Evolutionary conservation across 2,329 filamentous ascomycete genomes (phyloP), one percentile per base, ranked within the genome.

Genomic region (Grosmannia huntii): DNA sequence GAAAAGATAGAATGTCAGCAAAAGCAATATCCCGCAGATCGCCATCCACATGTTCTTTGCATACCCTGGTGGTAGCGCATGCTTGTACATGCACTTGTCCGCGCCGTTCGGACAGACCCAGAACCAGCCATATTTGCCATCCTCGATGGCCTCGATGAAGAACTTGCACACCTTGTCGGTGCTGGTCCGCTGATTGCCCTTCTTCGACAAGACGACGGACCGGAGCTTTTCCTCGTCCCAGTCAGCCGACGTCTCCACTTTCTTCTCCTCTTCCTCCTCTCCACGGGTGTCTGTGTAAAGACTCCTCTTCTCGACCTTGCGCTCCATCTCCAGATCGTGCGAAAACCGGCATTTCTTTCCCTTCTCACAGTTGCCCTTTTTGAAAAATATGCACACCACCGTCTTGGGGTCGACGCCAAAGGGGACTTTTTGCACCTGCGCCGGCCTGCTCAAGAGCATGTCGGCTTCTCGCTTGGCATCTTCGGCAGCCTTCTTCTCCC

Each of bases 131-230:
- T 99, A 99, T 74, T 97, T 99, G 67, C 90, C 89, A 69, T 99
- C 94, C 74, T 99, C 94, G 62, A 99, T 94, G 28, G 94, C 94
- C 65, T 91, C 86, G 70, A 97, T 94, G 71, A 99, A 99, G 78
- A 77, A 96, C 74, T 97, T 99, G 89, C 94, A 99, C 64, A 99
- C 94, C 75, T 97, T 99, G 70, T 99, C 94, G 53, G 94, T 99
- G 5, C 88, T 89, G 25, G 91, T 96, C 70, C 86, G 85, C 61
- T 95, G 94, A 73, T 99, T 99, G 56, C 94, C 94, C 73, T 99
- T 95, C 77, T 99, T 99, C 67, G 88, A 95, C 70, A 95, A 66
- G 27, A 99, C 90, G 41, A 99, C 94, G 58, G 86, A 86, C 66
- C 88, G 83, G 66, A 99, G 75, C 74, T 97, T 96, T 71, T 95